Evolutionary conservation across 2,329 filamentous ascomycete genomes (phyloP).

Genomic region (Metarhizium sp.): DNA sequence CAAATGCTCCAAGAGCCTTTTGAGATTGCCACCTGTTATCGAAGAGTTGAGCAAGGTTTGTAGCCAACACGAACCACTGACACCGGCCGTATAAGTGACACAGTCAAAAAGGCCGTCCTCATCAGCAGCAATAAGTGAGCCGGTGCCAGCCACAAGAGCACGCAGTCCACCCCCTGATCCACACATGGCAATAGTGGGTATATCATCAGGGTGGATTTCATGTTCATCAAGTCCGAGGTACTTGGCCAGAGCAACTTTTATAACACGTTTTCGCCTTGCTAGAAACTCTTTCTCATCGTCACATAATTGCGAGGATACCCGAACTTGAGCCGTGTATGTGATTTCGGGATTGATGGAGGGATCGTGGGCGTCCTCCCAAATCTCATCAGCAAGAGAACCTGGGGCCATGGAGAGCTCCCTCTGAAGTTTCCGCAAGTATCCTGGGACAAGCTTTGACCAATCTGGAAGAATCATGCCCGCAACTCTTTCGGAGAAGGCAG

Average conservation of each 20-base stretch:
- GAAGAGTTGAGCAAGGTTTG: slow-evolving; percentile 74
- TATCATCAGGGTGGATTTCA: slow-evolving; percentile 85
- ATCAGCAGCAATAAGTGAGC: slow-evolving; percentile 74
- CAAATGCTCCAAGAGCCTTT: slow-evolving; percentile 69
- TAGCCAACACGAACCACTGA: slow-evolving; percentile 94
- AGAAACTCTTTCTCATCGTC: slow-evolving; percentile 73
- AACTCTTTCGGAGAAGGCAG: slow-evolving; percentile 45
- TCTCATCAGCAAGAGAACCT: slow-evolving; percentile 82
- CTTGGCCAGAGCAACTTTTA: slow-evolving; percentile 63
- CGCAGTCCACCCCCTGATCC: slow-evolving; percentile 87
- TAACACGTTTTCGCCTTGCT: slow-evolving; percentile 56
- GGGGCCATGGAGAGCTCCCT: slow-evolving; percentile 79
- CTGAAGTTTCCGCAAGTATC: slow-evolving; percentile 73
- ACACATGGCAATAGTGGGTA: slow-evolving; percentile 88
- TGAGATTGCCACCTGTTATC: slow-evolving; percentile 58
- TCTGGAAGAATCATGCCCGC: slow-evolving; percentile 68
- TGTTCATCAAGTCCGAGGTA: slow-evolving; percentile 72
- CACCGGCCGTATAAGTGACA: slow-evolving; percentile 87
- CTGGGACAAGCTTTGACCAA: slow-evolving; percentile 71
- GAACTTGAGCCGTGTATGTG: slow-evolving; percentile 66
- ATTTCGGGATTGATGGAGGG: slow-evolving; percentile 81
- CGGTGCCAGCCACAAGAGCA: slow-evolving; percentile 82
- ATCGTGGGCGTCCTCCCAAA: slow-evolving; percentile 87
- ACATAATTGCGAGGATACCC: slow-evolving; percentile 74
- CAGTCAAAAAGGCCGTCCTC: slow-evolving; percentile 90